Percentiles rank a stretch among this genome's conserved stretches.
Conservation (phyloP, 1,139 yeast genomes). For the Yarrowia galli region DNA sequence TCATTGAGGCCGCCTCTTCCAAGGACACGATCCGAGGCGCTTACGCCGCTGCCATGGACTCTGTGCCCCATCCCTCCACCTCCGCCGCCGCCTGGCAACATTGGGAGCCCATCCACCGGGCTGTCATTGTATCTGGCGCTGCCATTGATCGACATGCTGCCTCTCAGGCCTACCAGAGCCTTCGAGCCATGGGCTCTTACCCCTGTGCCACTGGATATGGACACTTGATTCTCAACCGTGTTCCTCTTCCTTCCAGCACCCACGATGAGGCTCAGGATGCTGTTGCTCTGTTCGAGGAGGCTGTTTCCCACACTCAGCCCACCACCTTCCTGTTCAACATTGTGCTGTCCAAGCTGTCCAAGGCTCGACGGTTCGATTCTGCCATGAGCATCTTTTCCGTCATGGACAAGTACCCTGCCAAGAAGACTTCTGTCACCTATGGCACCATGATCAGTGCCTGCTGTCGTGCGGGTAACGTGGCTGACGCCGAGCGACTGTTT, state of each 20-base stretch:
- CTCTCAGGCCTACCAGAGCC: constrained; percentile 45
- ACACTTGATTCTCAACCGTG: constrained; percentile 45
- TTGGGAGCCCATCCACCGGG: constrained; percentile 47
- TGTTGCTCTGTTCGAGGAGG: constrained; percentile 50
- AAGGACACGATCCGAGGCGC: constrained; percentile 21
- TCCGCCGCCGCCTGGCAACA: constrained; percentile 46
- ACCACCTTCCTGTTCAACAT: constrained; percentile 53
- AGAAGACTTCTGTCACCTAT: constrained; percentile 51
- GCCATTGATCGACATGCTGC: constrained; percentile 46
- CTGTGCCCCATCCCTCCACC: constrained; percentile 46
- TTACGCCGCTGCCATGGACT: constrained; percentile 43
- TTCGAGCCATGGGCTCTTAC: constrained; percentile 49
- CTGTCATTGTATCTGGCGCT: constrained; percentile 45
- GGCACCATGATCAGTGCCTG: constrained; percentile 55
- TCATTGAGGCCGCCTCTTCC: constrained; percentile 23
- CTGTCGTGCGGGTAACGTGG: constrained; percentile 52
- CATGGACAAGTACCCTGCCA: constrained; percentile 49
- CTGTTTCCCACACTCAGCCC: constrained; percentile 47
- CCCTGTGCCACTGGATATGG: constrained; percentile 54
- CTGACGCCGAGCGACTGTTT: constrained; percentile 50
- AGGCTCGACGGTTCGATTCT: constrained; percentile 51
- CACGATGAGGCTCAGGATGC: constrained; percentile 52
- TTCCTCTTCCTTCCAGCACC: constrained; percentile 37
- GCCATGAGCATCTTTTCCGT: constrained; percentile 49
- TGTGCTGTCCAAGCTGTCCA: constrained; percentile 51